Conservation (phyloP, 1,139 yeast genomes). For the Geotrichum restrictum region DNA sequence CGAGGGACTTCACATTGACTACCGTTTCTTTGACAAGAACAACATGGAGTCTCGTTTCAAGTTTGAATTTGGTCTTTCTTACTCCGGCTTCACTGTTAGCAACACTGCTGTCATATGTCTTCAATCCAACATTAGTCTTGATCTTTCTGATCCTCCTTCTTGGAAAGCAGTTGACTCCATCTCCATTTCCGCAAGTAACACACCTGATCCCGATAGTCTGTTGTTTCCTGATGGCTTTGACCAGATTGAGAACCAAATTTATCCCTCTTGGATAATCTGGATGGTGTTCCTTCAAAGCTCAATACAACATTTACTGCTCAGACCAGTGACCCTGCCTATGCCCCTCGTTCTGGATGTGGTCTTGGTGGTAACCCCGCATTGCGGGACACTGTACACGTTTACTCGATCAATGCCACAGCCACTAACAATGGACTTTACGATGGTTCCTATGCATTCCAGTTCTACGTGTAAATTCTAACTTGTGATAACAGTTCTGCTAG, state of each 20-base stretch:
- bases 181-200: slow-evolving; percentile 16
- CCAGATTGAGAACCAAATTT: slow-evolving; percentile 28
- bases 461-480: slow-evolving; percentile 59
- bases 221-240: slow-evolving; percentile 44
- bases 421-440: slow-evolving; percentile 49
- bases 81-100: slow-evolving; percentile 47
- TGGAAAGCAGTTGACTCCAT: neutral
- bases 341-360: slow-evolving; percentile 55
- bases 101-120: slow-evolving; percentile 39
- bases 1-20: slow-evolving; percentile 44
- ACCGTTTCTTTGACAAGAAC: slow-evolving; percentile 53
- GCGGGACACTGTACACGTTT: slow-evolving; percentile 46
- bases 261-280: slow-evolving; percentile 32
- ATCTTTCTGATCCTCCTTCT: slow-evolving; percentile 47
- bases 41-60: slow-evolving; percentile 56
- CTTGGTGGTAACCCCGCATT: slow-evolving; percentile 50
- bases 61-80: slow-evolving; percentile 61
- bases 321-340: slow-evolving; percentile 44
- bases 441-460: slow-evolving; percentile 55
- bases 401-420: slow-evolving; percentile 48
- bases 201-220: slow-evolving; percentile 51
- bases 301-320: slow-evolving; percentile 8
- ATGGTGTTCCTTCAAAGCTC: slow-evolving; percentile 21
- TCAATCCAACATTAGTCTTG: slow-evolving; percentile 41
- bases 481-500: slow-evolving; percentile 35